Conservation (phyloP, 202 grass and related monocot species). For the Cymbopogon flexuosus region DNA sequence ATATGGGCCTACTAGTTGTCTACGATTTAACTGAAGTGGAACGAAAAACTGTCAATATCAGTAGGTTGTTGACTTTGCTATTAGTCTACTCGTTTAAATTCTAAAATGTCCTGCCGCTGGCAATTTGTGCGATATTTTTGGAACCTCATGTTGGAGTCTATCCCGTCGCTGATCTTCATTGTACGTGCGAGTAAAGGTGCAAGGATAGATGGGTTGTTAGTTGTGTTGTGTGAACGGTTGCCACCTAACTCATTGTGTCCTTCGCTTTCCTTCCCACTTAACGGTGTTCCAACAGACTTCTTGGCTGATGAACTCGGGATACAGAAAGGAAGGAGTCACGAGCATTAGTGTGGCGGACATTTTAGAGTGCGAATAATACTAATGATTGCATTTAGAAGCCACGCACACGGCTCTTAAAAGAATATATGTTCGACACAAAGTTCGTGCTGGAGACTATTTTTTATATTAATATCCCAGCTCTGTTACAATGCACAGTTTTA, state of each 20-base stretch:
- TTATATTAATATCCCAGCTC: too few species aligned
- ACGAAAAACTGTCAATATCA: constrained; percentile 20
- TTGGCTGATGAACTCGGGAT: neutral
- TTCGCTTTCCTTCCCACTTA: neutral
- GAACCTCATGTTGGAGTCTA: neutral
- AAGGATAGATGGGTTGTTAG: neutral
- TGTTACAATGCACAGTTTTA: too few species aligned
- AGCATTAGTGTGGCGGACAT: too few species aligned
- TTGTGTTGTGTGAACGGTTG: too few species aligned
- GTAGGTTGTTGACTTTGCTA: constrained; percentile 2
- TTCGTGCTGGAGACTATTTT: too few species aligned
- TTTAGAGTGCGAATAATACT: too few species aligned
- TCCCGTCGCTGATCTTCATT: neutral
- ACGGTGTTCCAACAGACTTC: neutral
- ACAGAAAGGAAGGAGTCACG: too few species aligned
- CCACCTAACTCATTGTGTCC: too few species aligned
- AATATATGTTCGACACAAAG: too few species aligned
- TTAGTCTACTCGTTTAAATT: constrained; percentile 1
- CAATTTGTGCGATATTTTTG: neutral
- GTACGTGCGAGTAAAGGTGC: too few species aligned
- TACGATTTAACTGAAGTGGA: neutral
- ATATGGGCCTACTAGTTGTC: neutral
- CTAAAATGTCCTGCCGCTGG: neutral
- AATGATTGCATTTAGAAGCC: too few species aligned
- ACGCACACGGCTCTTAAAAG: too few species aligned